Base-by-base conservation (phyloP, 1,284 basidiomycete species). In the Ceratobasidium sp. region DNA sequence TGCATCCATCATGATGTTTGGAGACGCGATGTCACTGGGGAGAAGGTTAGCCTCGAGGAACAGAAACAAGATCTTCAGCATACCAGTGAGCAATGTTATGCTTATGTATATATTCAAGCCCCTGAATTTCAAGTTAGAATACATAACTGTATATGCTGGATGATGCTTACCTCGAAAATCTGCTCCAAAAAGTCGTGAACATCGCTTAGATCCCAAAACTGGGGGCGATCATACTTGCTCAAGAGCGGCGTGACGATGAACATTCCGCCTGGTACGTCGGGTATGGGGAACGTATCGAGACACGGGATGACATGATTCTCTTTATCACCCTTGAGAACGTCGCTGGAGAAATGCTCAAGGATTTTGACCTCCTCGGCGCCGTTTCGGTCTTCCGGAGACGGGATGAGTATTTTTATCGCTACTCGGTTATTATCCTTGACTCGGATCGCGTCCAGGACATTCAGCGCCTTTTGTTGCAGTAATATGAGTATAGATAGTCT, bases 231-330 rank as follows among this genome's bases (percentile, higher is more conserved):
- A 56, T 66, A 76, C 20, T 76, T 64, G 46, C 44, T 64, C 23
- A 76, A 51, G 20, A 76, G 72, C 9, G 72, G 72, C 13, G 63
- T 76, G 18, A 75, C 71, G 44, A 75, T 64, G 20, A 75, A 75
- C 5, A 28, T 39, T 3, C 71, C 71, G 5, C 40, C 49, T 23
- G 72, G 72, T 44, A 55, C 23, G 49, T 76, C 51, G 10, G 72
- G 72, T 12, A 76, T 28, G 13, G 61, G 61, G 46, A 76, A 66
- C 9, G 51, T 55, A 40, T 76, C 72, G 46, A 76, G 49, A 28
- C 61, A 76, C 23, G 72, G 60, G 10, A 76, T 28, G 15, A 40
- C 49, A 28, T 76, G 72, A 61, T 76, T 76, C 20, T n/a, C 26
- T 23, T 58, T 58, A 49, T 76, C 72, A 23, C 20, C 28, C 56